Conservation (phyloP, 2,329 filamentous ascomycete genomes). For the Apiospora pterosperma region DNA sequence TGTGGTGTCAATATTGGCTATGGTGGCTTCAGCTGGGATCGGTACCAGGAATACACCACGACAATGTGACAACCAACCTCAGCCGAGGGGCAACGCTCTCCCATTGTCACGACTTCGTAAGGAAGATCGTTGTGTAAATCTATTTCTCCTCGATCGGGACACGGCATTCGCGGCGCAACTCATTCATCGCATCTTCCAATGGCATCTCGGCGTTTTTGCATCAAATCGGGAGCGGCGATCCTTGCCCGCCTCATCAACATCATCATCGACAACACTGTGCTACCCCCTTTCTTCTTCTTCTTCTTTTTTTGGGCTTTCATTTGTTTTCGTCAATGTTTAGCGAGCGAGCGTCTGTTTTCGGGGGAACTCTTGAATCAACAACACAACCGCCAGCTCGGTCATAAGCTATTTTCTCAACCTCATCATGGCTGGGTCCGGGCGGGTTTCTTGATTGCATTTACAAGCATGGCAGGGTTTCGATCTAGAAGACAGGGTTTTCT, state of each 20-base stretch:
- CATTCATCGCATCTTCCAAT: constrained; percentile 16
- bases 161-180: constrained; percentile 19
- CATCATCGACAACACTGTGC: neutral
- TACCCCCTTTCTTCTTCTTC: constrained; percentile 12
- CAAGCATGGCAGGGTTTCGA: constrained; percentile 44
- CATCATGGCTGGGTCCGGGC: constrained; percentile 54
- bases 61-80: constrained; percentile 75
- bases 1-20: constrained; percentile 79
- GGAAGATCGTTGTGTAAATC: constrained; percentile 6
- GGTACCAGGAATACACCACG: constrained; percentile 79
- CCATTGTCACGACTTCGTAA: constrained; percentile 43
- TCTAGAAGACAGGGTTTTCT: constrained; percentile 42
- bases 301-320: constrained; percentile 16
- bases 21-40: constrained; percentile 80
- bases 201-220: constrained; percentile 29
- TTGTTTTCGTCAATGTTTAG: constrained; percentile 27
- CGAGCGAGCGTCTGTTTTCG: constrained; percentile 37
- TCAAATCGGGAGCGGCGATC: constrained; percentile 30
- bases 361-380: constrained; percentile 27
- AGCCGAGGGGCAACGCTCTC: constrained; percentile 42
- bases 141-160: constrained; percentile 16
- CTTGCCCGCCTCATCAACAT: constrained; percentile 9
- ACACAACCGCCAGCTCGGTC: constrained; percentile 48
- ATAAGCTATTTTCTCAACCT: constrained; percentile 39
- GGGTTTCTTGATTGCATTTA: constrained; percentile 52